Percentiles rank a stretch among this genome's conserved stretches.
phyloP scores from a whole-genome alignment of 139 green algal genomes.

The Nannochloris sp. region DNA sequence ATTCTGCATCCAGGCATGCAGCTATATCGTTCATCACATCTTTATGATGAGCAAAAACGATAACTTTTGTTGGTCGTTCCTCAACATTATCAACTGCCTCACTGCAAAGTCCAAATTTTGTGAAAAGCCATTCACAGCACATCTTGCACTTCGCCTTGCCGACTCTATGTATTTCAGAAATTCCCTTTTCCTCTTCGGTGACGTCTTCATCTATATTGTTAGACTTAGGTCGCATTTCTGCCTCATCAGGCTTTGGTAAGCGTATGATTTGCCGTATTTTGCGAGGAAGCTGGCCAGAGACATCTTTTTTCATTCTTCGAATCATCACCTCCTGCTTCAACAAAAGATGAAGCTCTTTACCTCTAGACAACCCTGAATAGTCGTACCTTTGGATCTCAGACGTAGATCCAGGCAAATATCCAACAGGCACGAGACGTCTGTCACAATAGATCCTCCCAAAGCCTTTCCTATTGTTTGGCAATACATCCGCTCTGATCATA shows the following conservation, averaged over 20 bases:
- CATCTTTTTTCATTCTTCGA: slow-evolving; percentile 82
- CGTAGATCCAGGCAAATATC: not conserved
- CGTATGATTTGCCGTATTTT: slow-evolving; percentile 75
- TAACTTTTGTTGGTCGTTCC: slow-evolving; percentile 52
- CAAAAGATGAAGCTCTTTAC: slow-evolving; percentile 82
- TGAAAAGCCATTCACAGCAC: slow-evolving; percentile 63
- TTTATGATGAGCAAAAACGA: slow-evolving; percentile 93
- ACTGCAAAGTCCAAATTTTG: slow-evolving; percentile 29
- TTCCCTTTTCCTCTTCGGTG: slow-evolving; percentile 1
- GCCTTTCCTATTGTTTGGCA: slow-evolving; percentile 57
- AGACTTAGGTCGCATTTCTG: slow-evolving; percentile 24
- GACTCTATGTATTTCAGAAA: slow-evolving; percentile 34
- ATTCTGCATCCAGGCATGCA: slow-evolving; percentile 42
- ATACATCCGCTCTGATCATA: slow-evolving; percentile 57
- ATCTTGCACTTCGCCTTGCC: slow-evolving; percentile 65
- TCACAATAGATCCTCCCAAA: slow-evolving; percentile 72
- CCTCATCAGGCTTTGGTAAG: slow-evolving; percentile 27
- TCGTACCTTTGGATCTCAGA: slow-evolving; percentile 20
- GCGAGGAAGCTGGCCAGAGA: slow-evolving; percentile 74
- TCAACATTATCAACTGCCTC: not conserved
- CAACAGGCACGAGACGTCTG: slow-evolving; percentile 42
- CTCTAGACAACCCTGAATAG: slow-evolving; percentile 40
- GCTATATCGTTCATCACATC: slow-evolving; percentile 38
- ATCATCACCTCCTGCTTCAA: slow-evolving; percentile 80
- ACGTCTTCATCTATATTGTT: slow-evolving; percentile 10